Percentiles rank a stretch among this genome's conserved stretches.
phyloP scores from a whole-genome alignment of 163 green algal species.

The Volvox carteri region DNA sequence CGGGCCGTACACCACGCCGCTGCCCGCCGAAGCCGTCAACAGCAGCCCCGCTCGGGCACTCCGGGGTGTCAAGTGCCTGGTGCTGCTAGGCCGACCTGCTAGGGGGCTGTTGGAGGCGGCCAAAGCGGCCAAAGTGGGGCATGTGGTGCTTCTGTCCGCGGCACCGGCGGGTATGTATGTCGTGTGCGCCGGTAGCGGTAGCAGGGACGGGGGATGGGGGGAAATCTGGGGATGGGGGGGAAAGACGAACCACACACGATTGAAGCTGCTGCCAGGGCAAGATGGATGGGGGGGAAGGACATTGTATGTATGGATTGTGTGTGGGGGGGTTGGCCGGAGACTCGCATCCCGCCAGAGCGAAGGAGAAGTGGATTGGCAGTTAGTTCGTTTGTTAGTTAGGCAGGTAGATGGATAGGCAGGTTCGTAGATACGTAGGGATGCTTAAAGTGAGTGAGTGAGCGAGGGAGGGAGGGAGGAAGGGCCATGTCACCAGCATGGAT shows the following conservation, averaged over 20 bases:
- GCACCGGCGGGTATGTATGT: constrained; percentile 16
- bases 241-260: too few relatives aligned
- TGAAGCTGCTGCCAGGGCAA: too few relatives aligned
- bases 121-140: constrained; percentile 51
- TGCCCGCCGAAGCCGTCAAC: constrained; percentile 55
- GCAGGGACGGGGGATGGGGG: too few relatives aligned
- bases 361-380: not conserved
- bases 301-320: too few relatives aligned
- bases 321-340: too few relatives aligned
- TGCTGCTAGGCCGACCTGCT: constrained; percentile 58
- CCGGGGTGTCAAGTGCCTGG: constrained; percentile 56
- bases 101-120: constrained; percentile 56
- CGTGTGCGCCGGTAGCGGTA: too few relatives aligned
- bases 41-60: constrained; percentile 44
- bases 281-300: too few relatives aligned
- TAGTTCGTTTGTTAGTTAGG: not conserved
- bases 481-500: not conserved
- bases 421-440: not conserved
- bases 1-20: constrained; percentile 70
- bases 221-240: too few relatives aligned
- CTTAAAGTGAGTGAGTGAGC: not conserved
- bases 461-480: not conserved
- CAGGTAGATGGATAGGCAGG: not conserved
- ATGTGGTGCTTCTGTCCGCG: constrained; percentile 63
- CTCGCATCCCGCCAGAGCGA: too few relatives aligned